Conservation (phyloP, 495 filamentous ascomycete species). For the Daldinia vernicosa region DNA sequence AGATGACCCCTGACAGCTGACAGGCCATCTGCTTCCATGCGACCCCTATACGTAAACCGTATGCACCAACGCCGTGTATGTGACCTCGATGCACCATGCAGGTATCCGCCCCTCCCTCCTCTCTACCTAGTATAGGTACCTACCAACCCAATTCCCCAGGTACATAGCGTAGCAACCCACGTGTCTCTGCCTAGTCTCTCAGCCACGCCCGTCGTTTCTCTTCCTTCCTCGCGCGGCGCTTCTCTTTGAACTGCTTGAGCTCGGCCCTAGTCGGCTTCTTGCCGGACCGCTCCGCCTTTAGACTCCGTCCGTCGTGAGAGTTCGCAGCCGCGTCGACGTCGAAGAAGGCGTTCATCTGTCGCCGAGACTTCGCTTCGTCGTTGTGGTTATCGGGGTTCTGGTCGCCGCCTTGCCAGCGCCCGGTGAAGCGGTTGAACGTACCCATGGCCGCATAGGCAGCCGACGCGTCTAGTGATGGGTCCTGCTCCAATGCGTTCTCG, state of each 20-base stretch:
- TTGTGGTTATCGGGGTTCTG: constrained; percentile 66
- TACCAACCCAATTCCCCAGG: background rate
- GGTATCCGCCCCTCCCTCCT: constrained; percentile 17
- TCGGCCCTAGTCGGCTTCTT: constrained; percentile 89
- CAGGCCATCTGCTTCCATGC: constrained; percentile 1
- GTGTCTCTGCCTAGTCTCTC: constrained; percentile 65
- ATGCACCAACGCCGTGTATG: constrained; percentile 28
- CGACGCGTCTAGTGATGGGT: constrained; percentile 41
- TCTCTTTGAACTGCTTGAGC: constrained; percentile 76
- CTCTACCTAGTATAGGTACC: too few species aligned
- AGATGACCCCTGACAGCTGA: background rate
- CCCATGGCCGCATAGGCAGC: constrained; percentile 71
- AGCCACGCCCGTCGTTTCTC: constrained; percentile 94
- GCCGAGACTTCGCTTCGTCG: constrained; percentile 85
- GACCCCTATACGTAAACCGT: constrained; percentile 6
- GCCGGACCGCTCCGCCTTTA: constrained; percentile 89
- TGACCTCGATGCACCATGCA: constrained; percentile 29
- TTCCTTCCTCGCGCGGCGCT: constrained; percentile 81
- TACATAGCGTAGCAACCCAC: background rate
- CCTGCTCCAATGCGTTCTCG: constrained; percentile 40
- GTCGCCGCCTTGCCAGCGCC: constrained; percentile 82
- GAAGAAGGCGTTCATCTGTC: constrained; percentile 95
- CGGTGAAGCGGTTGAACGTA: constrained; percentile 92
- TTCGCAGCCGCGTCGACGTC: constrained; percentile 98
- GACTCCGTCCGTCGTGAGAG: constrained; percentile 86